Conservation (phyloP, 495 filamentous ascomycete genomes). For the Hyaloscypha bicolor region DNA sequence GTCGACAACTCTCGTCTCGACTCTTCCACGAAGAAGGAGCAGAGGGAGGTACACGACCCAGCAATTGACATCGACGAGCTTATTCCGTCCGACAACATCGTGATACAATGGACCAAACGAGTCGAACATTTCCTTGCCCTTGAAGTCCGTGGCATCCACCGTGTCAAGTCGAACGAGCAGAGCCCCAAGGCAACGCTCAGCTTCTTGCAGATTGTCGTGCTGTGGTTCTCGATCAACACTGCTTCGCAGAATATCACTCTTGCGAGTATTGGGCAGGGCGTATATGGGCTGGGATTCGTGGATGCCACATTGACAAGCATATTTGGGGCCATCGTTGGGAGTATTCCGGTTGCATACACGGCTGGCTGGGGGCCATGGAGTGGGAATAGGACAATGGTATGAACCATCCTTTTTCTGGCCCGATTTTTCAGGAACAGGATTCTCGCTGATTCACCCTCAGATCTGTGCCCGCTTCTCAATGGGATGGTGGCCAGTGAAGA, state of each 20-base stretch:
- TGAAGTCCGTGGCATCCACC: conserved; percentile 70
- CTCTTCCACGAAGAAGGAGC: background rate
- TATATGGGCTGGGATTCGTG: conserved; percentile 68
- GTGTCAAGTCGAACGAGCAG: conserved; percentile 66
- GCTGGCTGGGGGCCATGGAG: conserved; percentile 72
- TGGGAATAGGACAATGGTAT: conserved; percentile 71
- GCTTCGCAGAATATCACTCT: conserved; percentile 76
- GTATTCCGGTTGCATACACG: conserved; percentile 64
- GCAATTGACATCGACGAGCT: conserved; percentile 15
- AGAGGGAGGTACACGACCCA: conserved; percentile 9
- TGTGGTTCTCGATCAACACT: conserved; percentile 79
- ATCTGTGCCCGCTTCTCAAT: conserved; percentile 73
- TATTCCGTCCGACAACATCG: background rate
- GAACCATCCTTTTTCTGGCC: conserved; percentile 15
- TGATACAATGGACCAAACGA: conserved; percentile 15
- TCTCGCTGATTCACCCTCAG: conserved; percentile 35
- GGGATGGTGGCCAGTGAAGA: conserved; percentile 80
- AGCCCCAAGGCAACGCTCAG: conserved; percentile 56
- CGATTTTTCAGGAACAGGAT: conserved; percentile 18
- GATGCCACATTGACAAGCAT: conserved; percentile 68
- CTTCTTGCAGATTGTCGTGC: conserved; percentile 64
- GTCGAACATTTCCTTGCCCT: conserved; percentile 50
- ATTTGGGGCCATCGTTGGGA: conserved; percentile 64
- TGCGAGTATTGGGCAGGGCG: conserved; percentile 69
- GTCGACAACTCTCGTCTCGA: background rate